Percentiles rank a stretch among this genome's conserved stretches.
Conservation (phyloP, 2,329 filamentous ascomycete genomes). For the Fusarium coicis region DNA sequence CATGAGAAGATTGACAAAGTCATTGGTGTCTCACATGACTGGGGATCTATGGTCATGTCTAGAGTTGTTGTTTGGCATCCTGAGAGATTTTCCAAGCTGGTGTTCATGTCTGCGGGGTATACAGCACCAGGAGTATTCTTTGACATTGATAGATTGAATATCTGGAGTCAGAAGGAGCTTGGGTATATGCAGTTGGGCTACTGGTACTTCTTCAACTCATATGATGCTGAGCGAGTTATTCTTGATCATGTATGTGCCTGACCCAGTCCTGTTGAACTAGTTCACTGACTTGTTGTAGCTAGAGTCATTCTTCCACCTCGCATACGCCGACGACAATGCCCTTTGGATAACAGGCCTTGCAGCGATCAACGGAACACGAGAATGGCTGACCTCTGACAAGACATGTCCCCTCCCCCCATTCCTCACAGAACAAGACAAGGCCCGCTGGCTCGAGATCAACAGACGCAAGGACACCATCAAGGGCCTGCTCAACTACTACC, state of each 20-base stretch:
- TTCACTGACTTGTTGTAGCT: slow-evolving; percentile 4
- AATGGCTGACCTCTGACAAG: slow-evolving; percentile 17
- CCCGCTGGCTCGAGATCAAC: slow-evolving; percentile 7
- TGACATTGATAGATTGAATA: slow-evolving; percentile 26
- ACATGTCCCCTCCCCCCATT: slow-evolving; percentile 10
- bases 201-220: slow-evolving; percentile 38
- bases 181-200: slow-evolving; percentile 33
- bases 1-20: slow-evolving; percentile 15
- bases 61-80: slow-evolving; percentile 24
- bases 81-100: slow-evolving; percentile 9
- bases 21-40: slow-evolving; percentile 34
- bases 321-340: slow-evolving; percentile 16
- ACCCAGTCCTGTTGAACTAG: rapidly evolving
- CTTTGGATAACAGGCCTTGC: slow-evolving; percentile 18
- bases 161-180: background rate
- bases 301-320: slow-evolving; percentile 33
- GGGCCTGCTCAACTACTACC: slow-evolving; percentile 33
- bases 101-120: slow-evolving; percentile 20
- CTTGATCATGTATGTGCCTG: slow-evolving; percentile 1
- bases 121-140: slow-evolving; percentile 14
- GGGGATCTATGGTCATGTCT: slow-evolving; percentile 24
- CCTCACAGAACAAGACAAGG: slow-evolving; percentile 22
- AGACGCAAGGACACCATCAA: slow-evolving; percentile 14
- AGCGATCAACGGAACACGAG: slow-evolving; percentile 14
- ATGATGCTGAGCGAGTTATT: slow-evolving; percentile 17